Percentiles rank a stretch among this genome's conserved stretches.
Conservation (phyloP, 2,329 filamentous ascomycete species). For the Stachybotrys chlorohalonatus region DNA sequence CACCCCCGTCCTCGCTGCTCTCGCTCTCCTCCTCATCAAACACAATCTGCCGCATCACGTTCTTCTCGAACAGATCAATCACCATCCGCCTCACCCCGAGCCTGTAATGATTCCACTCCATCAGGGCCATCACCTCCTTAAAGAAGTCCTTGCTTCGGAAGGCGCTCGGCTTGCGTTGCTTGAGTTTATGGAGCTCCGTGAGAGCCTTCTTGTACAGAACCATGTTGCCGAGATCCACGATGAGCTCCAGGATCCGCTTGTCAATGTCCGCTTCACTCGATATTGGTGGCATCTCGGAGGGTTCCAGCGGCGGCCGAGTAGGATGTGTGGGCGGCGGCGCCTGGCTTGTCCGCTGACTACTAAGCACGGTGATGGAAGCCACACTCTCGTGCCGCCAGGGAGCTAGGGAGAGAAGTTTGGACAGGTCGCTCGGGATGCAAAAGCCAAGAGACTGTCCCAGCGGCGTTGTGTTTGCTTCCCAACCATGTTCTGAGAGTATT, state of each 20-base stretch:
- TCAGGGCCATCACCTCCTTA: conserved; percentile 71
- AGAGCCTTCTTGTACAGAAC: conserved; percentile 85
- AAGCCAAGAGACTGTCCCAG: conserved; percentile 78
- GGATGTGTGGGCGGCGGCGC: conserved; percentile 32
- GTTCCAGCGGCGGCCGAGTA: conserved; percentile 32
- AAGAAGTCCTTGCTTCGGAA: conserved; percentile 76
- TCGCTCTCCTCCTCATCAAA: conserved; percentile 62
- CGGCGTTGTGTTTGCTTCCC: conserved; percentile 83
- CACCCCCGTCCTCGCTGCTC: conserved; percentile 39
- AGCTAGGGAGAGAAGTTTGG: conserved; percentile 65
- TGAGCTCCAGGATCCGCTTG: conserved; percentile 74
- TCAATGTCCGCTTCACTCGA: conserved; percentile 56
- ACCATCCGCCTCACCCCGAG: conserved; percentile 82
- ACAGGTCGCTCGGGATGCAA: conserved; percentile 73
- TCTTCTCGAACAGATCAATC: conserved; percentile 89
- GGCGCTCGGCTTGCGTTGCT: conserved; percentile 61
- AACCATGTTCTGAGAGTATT: conserved; percentile 80
- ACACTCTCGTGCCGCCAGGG: conserved; percentile 48
- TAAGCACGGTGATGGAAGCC: conserved; percentile 35
- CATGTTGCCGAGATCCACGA: conserved; percentile 85
- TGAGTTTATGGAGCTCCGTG: conserved; percentile 71
- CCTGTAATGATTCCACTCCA: conserved; percentile 85
- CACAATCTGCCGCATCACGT: conserved; percentile 75
- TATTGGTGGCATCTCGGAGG: conserved; percentile 29
- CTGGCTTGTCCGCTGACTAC: conserved; percentile 43